phyloP scores from a whole-genome alignment of 768 basidiomycete species.

The Myochromella boudieri region DNA sequence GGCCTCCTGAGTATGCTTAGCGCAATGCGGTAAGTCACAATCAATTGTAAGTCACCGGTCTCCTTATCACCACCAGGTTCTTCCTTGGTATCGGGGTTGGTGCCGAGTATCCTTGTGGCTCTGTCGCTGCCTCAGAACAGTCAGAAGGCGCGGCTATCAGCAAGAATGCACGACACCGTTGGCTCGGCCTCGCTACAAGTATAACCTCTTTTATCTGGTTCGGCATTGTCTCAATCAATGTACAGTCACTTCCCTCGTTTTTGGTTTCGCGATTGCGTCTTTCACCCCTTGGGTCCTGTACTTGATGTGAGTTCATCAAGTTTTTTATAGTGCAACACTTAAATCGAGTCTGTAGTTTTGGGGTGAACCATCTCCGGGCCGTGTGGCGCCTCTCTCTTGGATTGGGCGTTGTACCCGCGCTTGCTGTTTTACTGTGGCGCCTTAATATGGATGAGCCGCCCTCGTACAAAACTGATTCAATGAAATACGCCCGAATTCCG shows the following conservation, averaged over 20 bases:
- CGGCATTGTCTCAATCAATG: background rate
- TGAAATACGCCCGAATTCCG: slow-evolving; percentile 72
- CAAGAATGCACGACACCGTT: slow-evolving; percentile 77
- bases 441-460: slow-evolving; percentile 78
- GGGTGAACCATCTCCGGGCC: slow-evolving; percentile 72
- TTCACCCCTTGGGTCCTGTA: slow-evolving; percentile 82
- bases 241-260: slow-evolving; percentile 80
- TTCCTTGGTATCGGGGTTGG: slow-evolving; percentile 87
- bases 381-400: slow-evolving; percentile 88
- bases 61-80: slow-evolving; percentile 49
- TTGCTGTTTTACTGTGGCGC: slow-evolving; percentile 81
- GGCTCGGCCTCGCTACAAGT: slow-evolving; percentile 90
- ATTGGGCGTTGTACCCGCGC: slow-evolving; percentile 76
- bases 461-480: slow-evolving; percentile 73
- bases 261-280: slow-evolving; percentile 72
- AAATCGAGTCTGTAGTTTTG: slow-evolving; percentile 48
- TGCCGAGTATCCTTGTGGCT: slow-evolving; percentile 89
- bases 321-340: background rate
- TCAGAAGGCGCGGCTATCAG: slow-evolving; percentile 77
- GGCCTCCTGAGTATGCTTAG: slow-evolving; percentile 79
- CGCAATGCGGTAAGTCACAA: slow-evolving; percentile 63
- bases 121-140: slow-evolving; percentile 83
- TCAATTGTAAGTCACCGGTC: background rate
- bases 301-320: slow-evolving; percentile 64
- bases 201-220: slow-evolving; percentile 17